Evolutionary conservation across 176 grass and related monocot genomes (phyloP), one percentile per base, ranked within the genome.

Genomic region (Musa beccarii): DNA sequence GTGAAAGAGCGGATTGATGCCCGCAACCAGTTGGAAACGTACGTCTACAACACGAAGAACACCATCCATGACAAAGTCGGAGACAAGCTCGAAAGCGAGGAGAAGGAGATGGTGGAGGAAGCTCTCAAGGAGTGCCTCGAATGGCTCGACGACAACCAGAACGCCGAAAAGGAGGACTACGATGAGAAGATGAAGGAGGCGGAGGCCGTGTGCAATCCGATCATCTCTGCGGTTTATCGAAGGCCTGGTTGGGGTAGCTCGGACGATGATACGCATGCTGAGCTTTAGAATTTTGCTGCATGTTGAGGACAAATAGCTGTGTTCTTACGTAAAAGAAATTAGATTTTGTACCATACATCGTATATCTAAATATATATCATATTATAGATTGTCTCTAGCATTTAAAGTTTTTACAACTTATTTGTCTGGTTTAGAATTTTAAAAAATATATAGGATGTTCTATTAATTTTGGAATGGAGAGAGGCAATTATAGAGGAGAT

Each of bases 101-200:
- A 86, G 34, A 86, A 80, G 73, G 63, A 86, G 51, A 86, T 68
- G 62, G 23, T 81, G 3, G 65, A 78, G 19, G 51, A 50, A 50
- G 22, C 54, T 16, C 7, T 73, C 2, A 76, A 78, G 67, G 73
- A 81, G 19, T 65, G 78, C 2, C 54, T 75, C 2, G 52, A 86
- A 13, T 86, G 84, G 84, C 61, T 86, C 11, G 80, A 83, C 17
- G 63, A n/a, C 23, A 79, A 83, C 49, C 52, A 59, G 34, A 54
- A 62, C 10, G 75, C 76, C 0, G 71, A 72, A 17, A 68, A 78
- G 20, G 80, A 87, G 13, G 80, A 83, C 22, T 84, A 67, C 50
- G 77, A 84, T 7, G 54, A 86, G 67, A 82, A 84, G 71, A 61
- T 84, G 28, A 76, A 72, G 56, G 84, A 86, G 68, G 24, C 86